phyloP scores from a whole-genome alignment of 2,329 filamentous ascomycete species.

The Tolypocladium amazonense region DNA sequence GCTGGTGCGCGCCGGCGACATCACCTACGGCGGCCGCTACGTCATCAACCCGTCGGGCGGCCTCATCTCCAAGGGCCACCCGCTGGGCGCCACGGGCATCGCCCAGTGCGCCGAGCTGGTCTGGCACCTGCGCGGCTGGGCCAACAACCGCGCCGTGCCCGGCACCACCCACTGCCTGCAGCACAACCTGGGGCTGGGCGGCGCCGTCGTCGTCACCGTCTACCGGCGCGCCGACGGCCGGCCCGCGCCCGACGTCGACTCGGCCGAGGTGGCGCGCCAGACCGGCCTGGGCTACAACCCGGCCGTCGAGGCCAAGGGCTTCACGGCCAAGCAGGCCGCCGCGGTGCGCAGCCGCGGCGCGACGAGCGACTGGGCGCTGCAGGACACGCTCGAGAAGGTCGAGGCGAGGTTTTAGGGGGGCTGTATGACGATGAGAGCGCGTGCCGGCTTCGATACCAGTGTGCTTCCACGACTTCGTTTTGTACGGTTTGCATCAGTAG shows the following conservation, averaged over 20 bases:
- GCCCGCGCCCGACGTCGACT: conserved; percentile 47
- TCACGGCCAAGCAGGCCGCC: conserved; percentile 65
- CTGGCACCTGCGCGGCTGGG: conserved; percentile 94
- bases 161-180: conserved; percentile 68
- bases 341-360: conserved; percentile 59
- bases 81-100: conserved; percentile 85
- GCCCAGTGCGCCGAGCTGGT: conserved; percentile 92
- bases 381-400: conserved; percentile 42
- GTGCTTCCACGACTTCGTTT: background rate
- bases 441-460: background rate
- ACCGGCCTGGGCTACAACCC: conserved; percentile 83
- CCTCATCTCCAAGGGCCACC: conserved; percentile 92
- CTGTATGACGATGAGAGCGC: background rate
- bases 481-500: background rate
- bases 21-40: conserved; percentile 78
- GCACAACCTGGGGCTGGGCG: conserved; percentile 88
- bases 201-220: conserved; percentile 81
- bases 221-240: conserved; percentile 76
- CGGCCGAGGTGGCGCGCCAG: conserved; percentile 51
- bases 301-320: conserved; percentile 78
- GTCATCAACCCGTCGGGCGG: conserved; percentile 91
- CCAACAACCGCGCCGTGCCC: conserved; percentile 70
- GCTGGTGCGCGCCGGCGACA: conserved; percentile 75
- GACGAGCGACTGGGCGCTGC: conserved; percentile 63
- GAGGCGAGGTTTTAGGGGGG: background rate